A percentile compares a stretch with the other conserved stretches of the same genome.
phyloP scores from a whole-genome alignment of 2,329 filamentous ascomycete genomes.

The Ascochyta koolunga region DNA sequence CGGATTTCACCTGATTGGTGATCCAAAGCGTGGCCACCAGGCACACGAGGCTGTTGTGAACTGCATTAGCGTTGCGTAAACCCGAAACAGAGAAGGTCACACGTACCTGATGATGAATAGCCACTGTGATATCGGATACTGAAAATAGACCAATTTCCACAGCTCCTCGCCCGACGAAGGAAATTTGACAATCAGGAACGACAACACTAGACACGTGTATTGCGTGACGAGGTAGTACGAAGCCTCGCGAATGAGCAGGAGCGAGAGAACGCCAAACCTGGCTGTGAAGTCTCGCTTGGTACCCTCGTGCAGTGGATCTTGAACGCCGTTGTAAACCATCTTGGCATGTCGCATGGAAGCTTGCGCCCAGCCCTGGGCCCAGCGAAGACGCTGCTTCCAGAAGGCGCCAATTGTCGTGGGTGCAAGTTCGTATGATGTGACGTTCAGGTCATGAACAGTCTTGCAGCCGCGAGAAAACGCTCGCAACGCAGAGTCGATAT shows the following conservation, averaged over 20 bases:
- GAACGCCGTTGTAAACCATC: constrained; percentile 52
- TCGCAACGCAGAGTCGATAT: constrained; percentile 57
- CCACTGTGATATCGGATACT: constrained; percentile 57
- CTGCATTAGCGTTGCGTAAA: constrained; percentile 20
- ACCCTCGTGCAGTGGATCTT: constrained; percentile 33
- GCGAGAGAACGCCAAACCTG: constrained; percentile 54
- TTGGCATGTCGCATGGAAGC: constrained; percentile 53
- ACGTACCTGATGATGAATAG: constrained; percentile 54
- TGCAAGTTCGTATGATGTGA: constrained; percentile 57
- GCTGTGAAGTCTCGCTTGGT: constrained; percentile 43
- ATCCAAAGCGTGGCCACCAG: constrained; percentile 55
- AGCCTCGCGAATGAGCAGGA: constrained; percentile 54
- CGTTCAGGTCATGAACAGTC: constrained; percentile 57
- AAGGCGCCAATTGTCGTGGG: constrained; percentile 53
- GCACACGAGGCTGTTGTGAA: constrained; percentile 46
- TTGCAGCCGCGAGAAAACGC: constrained; percentile 53
- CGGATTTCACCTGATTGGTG: constrained; percentile 54
- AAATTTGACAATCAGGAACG: constrained; percentile 54
- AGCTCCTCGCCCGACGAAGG: constrained; percentile 48
- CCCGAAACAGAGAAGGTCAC: background rate
- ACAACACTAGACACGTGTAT: constrained; percentile 55
- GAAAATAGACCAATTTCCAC: constrained; percentile 54
- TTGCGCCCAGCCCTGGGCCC: constrained; percentile 59
- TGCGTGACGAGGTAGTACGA: constrained; percentile 58
- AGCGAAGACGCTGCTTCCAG: constrained; percentile 59